Percentiles rank a stretch among this genome's conserved stretches.
Conservation (phyloP, 441 rosid genomes). For the Geranium incanum region DNA sequence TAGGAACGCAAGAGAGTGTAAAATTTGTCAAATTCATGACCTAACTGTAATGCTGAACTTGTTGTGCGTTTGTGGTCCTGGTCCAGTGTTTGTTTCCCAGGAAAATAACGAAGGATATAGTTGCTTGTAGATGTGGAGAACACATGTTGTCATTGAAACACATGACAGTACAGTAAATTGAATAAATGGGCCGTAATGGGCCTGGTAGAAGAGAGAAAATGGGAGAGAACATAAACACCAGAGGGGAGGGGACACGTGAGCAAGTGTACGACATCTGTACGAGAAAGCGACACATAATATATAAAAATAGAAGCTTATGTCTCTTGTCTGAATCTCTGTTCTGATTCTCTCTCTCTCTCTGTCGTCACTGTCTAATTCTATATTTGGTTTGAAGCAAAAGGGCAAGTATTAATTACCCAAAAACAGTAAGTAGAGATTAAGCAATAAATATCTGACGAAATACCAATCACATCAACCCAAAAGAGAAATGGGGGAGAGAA, state of each 20-base stretch:
- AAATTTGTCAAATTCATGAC: not conserved
- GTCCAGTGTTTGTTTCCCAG: conserved; percentile 1
- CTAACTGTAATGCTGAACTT: too few species aligned
- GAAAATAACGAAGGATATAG: not conserved
- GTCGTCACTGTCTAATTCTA: not conserved
- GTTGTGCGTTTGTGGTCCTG: not conserved
- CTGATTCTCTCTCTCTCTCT: not conserved
- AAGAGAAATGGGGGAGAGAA: too few species aligned
- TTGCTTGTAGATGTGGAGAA: not conserved
- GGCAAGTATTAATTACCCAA: conserved; percentile 1
- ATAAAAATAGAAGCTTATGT: not conserved
- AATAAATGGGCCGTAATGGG: not conserved
- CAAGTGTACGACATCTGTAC: conserved; percentile 25
- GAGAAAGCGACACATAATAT: conserved; percentile 18
- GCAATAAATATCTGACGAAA: not conserved
- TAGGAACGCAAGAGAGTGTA: not conserved
- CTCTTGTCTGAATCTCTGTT: not conserved
- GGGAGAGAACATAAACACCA: conserved; percentile 27
- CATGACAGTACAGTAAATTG: not conserved
- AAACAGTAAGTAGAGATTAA: conserved; percentile 5
- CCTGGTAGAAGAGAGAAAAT: not conserved
- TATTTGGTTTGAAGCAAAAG: not conserved
- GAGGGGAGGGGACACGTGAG: conserved; percentile 26
- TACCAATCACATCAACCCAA: not conserved
- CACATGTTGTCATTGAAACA: not conserved